Percentiles rank a stretch among this genome's conserved stretches.
phyloP scores from a whole-genome alignment of 768 basidiomycete genomes.

The Collybia sordida region DNA sequence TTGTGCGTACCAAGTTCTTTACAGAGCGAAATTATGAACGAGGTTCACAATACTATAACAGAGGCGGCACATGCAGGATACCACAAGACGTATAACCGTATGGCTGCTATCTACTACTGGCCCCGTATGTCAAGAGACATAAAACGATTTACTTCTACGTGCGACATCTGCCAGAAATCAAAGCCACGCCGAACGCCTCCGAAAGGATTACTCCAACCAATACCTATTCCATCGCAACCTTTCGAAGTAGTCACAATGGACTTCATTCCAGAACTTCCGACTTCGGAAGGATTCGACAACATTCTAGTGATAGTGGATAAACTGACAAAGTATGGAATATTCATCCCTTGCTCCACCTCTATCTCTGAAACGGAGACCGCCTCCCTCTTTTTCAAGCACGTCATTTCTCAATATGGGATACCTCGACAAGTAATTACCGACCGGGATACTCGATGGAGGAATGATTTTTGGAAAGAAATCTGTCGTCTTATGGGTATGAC shows the following conservation, averaged over 20 bases:
- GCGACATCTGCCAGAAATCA: conserved; percentile 26
- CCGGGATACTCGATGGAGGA: too few relatives aligned
- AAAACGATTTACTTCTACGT: conserved; percentile 18
- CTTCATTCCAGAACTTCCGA: conserved; percentile 32
- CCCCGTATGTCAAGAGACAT: conserved; percentile 24
- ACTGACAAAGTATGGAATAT: conserved; percentile 37
- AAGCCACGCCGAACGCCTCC: conserved; percentile 21
- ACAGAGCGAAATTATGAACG: too few relatives aligned
- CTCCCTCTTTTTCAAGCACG: conserved; percentile 29
- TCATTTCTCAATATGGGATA: conserved; percentile 22
- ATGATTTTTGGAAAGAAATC: conserved; percentile 24
- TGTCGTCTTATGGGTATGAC: conserved; percentile 23
- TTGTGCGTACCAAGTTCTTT: too few relatives aligned
- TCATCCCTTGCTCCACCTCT: too few relatives aligned
- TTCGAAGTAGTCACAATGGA: conserved; percentile 33
- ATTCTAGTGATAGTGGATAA: conserved; percentile 34
- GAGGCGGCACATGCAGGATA: too few relatives aligned
- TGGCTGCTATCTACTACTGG: conserved; percentile 28
- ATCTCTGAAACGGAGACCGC: conserved; percentile 25
- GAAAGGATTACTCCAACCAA: conserved; percentile 31
- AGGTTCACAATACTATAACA: too few relatives aligned
- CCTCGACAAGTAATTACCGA: conserved; percentile 27
- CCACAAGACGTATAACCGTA: too few relatives aligned
- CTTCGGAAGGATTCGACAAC: conserved; percentile 23
- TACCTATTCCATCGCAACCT: conserved; percentile 30